A percentile compares a stretch with the other conserved stretches of the same genome.
Evolutionary conservation across 208 protist species (phyloP).

Genomic region (Acanthamoeba healyi): DNA sequence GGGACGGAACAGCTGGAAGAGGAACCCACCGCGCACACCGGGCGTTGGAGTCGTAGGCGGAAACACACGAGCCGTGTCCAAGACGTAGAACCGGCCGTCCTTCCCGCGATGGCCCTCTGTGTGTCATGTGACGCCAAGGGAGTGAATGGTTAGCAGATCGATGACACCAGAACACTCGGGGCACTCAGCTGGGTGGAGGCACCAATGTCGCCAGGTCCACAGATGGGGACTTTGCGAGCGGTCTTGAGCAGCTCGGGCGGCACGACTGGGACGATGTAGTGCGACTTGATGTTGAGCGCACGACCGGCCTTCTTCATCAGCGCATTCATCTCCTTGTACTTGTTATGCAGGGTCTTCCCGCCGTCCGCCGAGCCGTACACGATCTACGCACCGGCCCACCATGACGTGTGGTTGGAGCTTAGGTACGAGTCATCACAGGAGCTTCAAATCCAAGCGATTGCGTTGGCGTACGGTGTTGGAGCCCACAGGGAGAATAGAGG

Average conservation of each 20-base stretch:
- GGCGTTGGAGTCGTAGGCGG: conserved; percentile 42
- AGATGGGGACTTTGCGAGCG: conserved; percentile 6
- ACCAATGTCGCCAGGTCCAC: conserved; percentile 56
- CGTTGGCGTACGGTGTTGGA: neutral
- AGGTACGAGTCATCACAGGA: neutral
- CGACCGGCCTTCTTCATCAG: conserved; percentile 70
- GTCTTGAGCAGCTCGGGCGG: neutral
- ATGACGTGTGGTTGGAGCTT: too few species aligned
- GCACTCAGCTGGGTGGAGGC: neutral
- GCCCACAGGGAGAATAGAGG: conserved; percentile 25
- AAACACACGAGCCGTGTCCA: conserved; percentile 43
- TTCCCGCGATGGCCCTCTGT: conserved; percentile 57
- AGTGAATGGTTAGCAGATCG: too few species aligned
- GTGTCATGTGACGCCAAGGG: neutral
- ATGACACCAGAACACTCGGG: too few species aligned
- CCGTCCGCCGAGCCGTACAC: conserved; percentile 48
- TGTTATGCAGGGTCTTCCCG: neutral
- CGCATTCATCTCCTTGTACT: conserved; percentile 51
- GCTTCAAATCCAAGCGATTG: too few species aligned
- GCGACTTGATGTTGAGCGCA: conserved; percentile 49
- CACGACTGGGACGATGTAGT: neutral
- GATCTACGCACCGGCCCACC: too few species aligned
- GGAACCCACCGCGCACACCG: neutral
- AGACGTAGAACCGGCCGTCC: conserved; percentile 49
- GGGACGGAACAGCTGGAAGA: neutral